Conservation (phyloP, 2,329 filamentous ascomycete species). For the Raffaelea ambrosiae region DNA sequence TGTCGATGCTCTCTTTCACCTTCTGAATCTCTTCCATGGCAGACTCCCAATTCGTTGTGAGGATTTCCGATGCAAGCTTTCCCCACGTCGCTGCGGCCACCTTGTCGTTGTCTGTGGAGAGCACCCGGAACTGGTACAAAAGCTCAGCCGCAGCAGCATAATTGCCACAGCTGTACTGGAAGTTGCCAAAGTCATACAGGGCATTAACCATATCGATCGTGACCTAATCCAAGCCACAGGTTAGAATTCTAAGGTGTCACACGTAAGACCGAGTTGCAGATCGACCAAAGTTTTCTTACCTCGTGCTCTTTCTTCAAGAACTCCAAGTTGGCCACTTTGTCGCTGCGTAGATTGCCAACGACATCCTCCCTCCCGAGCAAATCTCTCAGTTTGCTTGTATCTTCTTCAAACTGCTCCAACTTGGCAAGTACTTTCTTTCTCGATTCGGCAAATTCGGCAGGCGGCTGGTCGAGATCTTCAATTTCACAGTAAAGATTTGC, state of each 20-base stretch:
- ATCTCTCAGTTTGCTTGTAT: constrained; percentile 81
- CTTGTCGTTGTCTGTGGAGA: constrained; percentile 98
- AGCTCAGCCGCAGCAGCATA: constrained; percentile 85
- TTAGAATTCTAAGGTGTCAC: constrained; percentile 18
- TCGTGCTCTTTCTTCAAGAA: constrained; percentile 95
- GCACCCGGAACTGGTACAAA: constrained; percentile 94
- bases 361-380: constrained; percentile 84
- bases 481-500: constrained; percentile 86
- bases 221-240: constrained; percentile 37
- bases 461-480: constrained; percentile 67
- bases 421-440: constrained; percentile 78
- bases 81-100: constrained; percentile 94
- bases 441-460: constrained; percentile 82
- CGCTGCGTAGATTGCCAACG: constrained; percentile 80
- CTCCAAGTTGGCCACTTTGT: constrained; percentile 98
- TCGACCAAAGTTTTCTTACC: constrained; percentile 50
- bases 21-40: constrained; percentile 87
- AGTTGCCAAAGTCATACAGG: constrained; percentile 91
- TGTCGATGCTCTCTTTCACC: constrained; percentile 87
- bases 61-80: constrained; percentile 92
- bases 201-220: constrained; percentile 93
- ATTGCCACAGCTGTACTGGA: constrained; percentile 95
- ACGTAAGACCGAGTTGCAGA: not conserved
- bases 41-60: constrained; percentile 89
- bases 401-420: constrained; percentile 76